These are phyloP conservation scores for Shiraia sp. DNA, from an alignment of 2,329 filamentous ascomycete species.

Conservation along the genomic window DNA sequence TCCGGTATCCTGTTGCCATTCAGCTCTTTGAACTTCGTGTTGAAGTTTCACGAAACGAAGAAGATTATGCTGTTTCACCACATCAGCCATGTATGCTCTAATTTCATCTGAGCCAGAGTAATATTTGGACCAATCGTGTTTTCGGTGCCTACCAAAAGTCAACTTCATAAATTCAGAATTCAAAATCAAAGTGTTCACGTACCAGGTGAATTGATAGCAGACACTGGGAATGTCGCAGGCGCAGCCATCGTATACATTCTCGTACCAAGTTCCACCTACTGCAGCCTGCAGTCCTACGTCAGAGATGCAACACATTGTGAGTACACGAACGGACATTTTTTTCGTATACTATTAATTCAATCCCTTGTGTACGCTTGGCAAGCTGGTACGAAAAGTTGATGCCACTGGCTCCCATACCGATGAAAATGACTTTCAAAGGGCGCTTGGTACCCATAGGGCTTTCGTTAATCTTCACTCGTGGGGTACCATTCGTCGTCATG, in stretches of 20 bases:
- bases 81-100: conserved; percentile 50
- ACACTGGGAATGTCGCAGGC: conserved; percentile 2
- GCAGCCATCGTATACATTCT: conserved; percentile 1
- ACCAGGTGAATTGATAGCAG: conserved; percentile 49
- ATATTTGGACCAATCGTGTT: conserved; percentile 1
- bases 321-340: background rate
- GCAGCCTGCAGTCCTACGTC: background rate
- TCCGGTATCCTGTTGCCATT: conserved; percentile 1
- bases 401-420: conserved; percentile 1
- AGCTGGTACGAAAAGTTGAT: background rate
- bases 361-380: background rate
- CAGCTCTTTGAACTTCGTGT: background rate
- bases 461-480: background rate
- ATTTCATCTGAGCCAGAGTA: conserved; percentile 53
- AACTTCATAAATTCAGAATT: background rate
- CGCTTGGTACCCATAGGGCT: background rate
- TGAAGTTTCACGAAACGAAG: background rate
- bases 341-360: conserved; percentile 1
- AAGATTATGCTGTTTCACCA: conserved; percentile 16
- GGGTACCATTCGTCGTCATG: too few relatives aligned
- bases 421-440: conserved; percentile 9
- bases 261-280: conserved; percentile 4
- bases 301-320: too few relatives aligned
- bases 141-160: background rate
- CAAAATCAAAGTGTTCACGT: conserved; percentile 48